These are phyloP conservation scores for Talaromyces funiculosus DNA, from an alignment of 2,329 filamentous ascomycete genomes.

Conservation along the genomic window DNA sequence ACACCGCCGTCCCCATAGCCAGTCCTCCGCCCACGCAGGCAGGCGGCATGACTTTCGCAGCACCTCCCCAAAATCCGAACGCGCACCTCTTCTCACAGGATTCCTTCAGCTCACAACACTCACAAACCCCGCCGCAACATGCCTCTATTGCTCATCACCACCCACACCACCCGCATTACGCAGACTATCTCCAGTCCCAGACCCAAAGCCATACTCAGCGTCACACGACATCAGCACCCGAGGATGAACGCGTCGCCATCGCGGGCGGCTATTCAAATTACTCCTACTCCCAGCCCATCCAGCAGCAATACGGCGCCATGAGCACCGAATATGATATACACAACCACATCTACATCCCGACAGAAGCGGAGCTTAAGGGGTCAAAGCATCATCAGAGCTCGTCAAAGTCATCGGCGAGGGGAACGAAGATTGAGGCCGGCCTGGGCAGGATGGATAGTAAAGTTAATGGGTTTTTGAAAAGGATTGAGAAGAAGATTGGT, in stretches of 20 bases:
- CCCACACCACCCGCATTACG: conserved; percentile 18
- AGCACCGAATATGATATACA: conserved; percentile 40
- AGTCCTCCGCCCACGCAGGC: conserved; percentile 16
- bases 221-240: not conserved
- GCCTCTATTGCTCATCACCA: conserved; percentile 7
- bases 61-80: conserved; percentile 31
- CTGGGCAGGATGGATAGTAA: conserved; percentile 37
- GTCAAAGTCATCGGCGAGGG: conserved; percentile 28
- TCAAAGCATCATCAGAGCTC: conserved; percentile 28
- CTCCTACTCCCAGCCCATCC: conserved; percentile 34
- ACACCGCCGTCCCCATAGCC: conserved; percentile 20
- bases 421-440: conserved; percentile 35
- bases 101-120: conserved; percentile 19
- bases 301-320: conserved; percentile 16
- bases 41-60: conserved; percentile 28
- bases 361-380: conserved; percentile 36
- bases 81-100: conserved; percentile 31
- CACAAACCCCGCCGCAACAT: no score
- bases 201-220: not conserved
- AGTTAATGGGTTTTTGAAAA: conserved; percentile 42
- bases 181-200: conserved; percentile 17
- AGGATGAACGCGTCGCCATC: conserved; percentile 18
- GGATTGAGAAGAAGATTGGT: conserved; percentile 39
- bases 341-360: conserved; percentile 43
- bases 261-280: conserved; percentile 39